Evolutionary conservation across 768 basidiomycete species (phyloP), one percentile per base, ranked within the genome.

Genomic region (Cytidiella melzeri): DNA sequence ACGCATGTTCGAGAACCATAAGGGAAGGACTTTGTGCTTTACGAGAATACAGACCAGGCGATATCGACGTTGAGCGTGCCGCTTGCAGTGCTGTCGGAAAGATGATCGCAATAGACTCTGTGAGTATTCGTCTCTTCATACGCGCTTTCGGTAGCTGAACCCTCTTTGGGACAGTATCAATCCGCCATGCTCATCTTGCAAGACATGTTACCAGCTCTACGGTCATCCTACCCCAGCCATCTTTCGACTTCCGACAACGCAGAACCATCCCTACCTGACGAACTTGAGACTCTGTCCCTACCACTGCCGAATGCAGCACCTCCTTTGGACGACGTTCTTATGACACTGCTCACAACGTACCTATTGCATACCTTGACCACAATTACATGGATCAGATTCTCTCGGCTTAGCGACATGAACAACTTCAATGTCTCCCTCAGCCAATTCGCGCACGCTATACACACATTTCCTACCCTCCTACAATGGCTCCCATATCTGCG

Each of bases 51-150:
- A 67, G 64, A 40, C 67, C 74, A 0, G 69, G 67, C 2, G 75
- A 77, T 54, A 13, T 86, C 7, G 83, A 90, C 54, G 73, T 89
- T 4, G 90, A 92, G 65, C 73, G 83, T 30, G 87, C 85, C 2
- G 88, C 84, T 1, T 73, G 74, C 43, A 82, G 81, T 50, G 66
- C 90, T 4, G 60, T 81, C 5, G 83, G 78, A 6, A 89, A 88
- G 62, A 64, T 91, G 1, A 69, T 88, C 21, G 57, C 73, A 20
- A 60, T 91, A 43, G 84, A 87, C 55, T 69, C 88, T 79, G 89
- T 91, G 58, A 45, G 87, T 73, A 21, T 30, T 41, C 46, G 2
- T 24, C 28, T 34, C 23, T n/a, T n/a, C n/a, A n/a, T n/a, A n/a
- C n/a, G n/a, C n/a, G n/a, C n/a, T n/a, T n/a, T n/a, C n/a, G n/a